Conservation (phyloP, 2,329 filamentous ascomycete species). For the Mycogone perniciosa region DNA sequence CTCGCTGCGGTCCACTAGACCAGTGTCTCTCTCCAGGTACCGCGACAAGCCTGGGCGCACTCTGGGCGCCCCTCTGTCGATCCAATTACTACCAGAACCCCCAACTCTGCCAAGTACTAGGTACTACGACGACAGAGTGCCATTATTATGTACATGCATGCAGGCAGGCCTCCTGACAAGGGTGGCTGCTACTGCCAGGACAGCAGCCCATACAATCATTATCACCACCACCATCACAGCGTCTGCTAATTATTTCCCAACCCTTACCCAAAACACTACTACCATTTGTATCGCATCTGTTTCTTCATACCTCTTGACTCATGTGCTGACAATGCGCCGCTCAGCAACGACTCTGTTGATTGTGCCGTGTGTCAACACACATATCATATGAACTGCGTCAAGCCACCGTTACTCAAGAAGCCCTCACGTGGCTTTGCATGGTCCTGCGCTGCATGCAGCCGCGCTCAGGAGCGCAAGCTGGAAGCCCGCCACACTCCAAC, state of each 20-base stretch:
- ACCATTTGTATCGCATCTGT: not conserved
- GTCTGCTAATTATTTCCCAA: constrained; percentile 1
- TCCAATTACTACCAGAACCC: too few species aligned
- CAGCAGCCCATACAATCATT: too few species aligned
- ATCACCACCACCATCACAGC: not conserved
- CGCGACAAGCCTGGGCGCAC: too few species aligned
- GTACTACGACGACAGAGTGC: too few species aligned
- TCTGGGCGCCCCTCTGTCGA: too few species aligned
- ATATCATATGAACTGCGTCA: constrained; percentile 98
- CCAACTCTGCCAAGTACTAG: too few species aligned
- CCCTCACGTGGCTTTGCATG: constrained; percentile 95
- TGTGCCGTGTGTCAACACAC: constrained; percentile 92
- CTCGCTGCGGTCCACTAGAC: too few species aligned
- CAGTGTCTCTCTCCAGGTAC: too few species aligned
- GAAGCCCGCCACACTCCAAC: constrained; percentile 84
- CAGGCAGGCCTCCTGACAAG: too few species aligned
- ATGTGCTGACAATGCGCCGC: not conserved
- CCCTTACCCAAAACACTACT: not conserved
- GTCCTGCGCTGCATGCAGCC: constrained; percentile 93
- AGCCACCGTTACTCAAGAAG: constrained; percentile 87
- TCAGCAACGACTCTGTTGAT: constrained; percentile 86
- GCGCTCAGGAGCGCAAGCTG: constrained; percentile 87
- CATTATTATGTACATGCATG: too few species aligned
- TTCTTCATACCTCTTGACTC: not conserved
- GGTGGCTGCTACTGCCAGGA: too few species aligned